Evolutionary conservation across 2,329 filamentous ascomycete species (phyloP), one percentile per base, ranked within the genome.

Genomic region (Aspergillus sp.): DNA sequence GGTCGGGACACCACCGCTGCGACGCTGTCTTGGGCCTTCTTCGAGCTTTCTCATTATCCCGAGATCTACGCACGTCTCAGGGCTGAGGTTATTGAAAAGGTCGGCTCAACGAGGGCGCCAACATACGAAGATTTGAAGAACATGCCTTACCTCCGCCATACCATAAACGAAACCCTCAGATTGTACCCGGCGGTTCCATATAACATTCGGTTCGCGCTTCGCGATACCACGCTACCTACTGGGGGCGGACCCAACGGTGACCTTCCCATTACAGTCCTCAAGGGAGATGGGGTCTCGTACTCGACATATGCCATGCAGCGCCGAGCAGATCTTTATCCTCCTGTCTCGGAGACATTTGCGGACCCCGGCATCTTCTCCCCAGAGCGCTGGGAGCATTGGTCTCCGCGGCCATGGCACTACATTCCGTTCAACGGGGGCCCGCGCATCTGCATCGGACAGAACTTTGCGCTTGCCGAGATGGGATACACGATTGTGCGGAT

Each of bases 371-470:
- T 48, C 17, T 60, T 60, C 53, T 60, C 53, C 3, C 59, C 59
- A 9, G 41, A 56, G 17, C 38, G 53, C 30, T 60, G 59, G 59
- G 58, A 52, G 22, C 13, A 17, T 7, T 60, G 47, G 59, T 28
- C 53, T 8, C 53, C 59, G 1, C 17, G 46, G 13, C 23, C 53
- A 5, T 52, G 58, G 53, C 53, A 56, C n/a, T 56, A 56, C 22
- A 57, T 60, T 15, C 53, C 59, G 9, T 60, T 60, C 34, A 57
- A 60, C 31, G 59, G 53, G 3, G 58, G 53, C 19, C 59, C 53
- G 48, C 47, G 59, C n/a, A 52, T 60, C 41, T 60, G 59, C 9
- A 61, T 61, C 49, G 54, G 59, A 15, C 59, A 61, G 48, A 54
- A 61, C 28, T 57, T 61, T 60, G 58, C 59, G 9, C 46, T 60